These are phyloP conservation scores for Bacterosira constricta DNA, from an alignment of 108 stramenopile species.

Conservation along the genomic window DNA sequence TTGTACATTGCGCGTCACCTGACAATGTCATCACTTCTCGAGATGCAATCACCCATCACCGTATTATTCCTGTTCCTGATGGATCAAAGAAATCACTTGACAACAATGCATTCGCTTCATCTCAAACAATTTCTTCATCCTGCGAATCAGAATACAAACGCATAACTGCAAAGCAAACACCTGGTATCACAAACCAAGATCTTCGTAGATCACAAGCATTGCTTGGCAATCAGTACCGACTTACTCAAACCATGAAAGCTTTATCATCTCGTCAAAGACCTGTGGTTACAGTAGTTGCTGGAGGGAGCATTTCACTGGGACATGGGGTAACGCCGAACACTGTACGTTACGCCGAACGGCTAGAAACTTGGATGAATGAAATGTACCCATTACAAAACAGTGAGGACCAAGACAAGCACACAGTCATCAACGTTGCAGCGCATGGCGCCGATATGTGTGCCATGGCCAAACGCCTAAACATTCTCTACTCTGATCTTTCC, in stretches of 20 bases:
- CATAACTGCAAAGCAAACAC: conserved; percentile 34
- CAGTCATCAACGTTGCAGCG: conserved; percentile 56
- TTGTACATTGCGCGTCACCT: neutral
- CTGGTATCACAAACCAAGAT: conserved; percentile 51
- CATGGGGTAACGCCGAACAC: conserved; percentile 43
- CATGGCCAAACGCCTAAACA: conserved; percentile 60
- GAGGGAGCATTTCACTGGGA: conserved; percentile 65
- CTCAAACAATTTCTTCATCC: neutral
- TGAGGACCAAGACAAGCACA: conserved; percentile 15
- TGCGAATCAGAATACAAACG: conserved; percentile 53
- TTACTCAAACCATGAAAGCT: conserved; percentile 19
- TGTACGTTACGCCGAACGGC: conserved; percentile 42
- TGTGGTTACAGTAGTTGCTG: conserved; percentile 52
- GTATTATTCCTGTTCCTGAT: neutral
- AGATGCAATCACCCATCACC: neutral
- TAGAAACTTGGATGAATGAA: conserved; percentile 68
- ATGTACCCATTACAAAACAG: conserved; percentile 41
- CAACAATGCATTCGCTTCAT: neutral
- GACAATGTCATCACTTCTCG: neutral
- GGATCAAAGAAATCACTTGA: neutral
- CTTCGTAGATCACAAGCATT: conserved; percentile 50
- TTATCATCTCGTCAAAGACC: conserved; percentile 36
- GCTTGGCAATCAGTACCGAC: conserved; percentile 55
- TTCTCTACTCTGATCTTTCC: conserved; percentile 51
- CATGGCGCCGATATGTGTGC: conserved; percentile 70